Conservation (phyloP, 495 filamentous ascomycete species). For the Aspergillus egyptiacus region DNA sequence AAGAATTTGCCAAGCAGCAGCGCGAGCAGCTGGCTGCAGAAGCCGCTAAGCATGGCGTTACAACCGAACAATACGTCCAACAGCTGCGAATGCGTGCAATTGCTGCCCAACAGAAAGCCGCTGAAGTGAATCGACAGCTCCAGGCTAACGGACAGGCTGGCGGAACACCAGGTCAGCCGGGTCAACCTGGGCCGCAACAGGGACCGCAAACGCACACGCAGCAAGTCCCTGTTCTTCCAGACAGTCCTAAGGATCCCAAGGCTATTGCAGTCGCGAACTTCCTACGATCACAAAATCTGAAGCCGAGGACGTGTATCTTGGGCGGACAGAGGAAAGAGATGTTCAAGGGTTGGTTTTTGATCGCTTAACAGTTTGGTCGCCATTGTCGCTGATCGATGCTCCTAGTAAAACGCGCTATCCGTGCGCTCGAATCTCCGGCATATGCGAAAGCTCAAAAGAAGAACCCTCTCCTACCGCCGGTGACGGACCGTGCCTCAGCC, state of each 20-base stretch:
- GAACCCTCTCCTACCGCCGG: conserved; percentile 81
- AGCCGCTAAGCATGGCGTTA: conserved; percentile 56
- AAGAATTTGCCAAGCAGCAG: conserved; percentile 61
- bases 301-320: conserved; percentile 84
- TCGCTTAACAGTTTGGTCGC: background rate
- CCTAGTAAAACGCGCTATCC: conserved; percentile 91
- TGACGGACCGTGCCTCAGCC: conserved; percentile 77
- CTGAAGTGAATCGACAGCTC: conserved; percentile 41
- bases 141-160: conserved; percentile 27
- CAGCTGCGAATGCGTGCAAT: conserved; percentile 59
- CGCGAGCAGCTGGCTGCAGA: conserved; percentile 54
- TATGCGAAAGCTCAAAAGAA: conserved; percentile 80
- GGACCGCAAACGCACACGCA: conserved; percentile 38
- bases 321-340: conserved; percentile 97
- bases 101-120: conserved; percentile 44
- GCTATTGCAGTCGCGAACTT: conserved; percentile 88
- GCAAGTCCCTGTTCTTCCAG: conserved; percentile 55
- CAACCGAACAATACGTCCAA: conserved; percentile 57
- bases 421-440: conserved; percentile 81
- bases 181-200: conserved; percentile 26
- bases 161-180: conserved; percentile 43
- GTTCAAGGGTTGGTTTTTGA: conserved; percentile 67
- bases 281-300: conserved; percentile 76
- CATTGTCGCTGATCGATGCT: background rate
- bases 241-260: conserved; percentile 73